phyloP scores from a whole-genome alignment of 2,329 filamentous ascomycete species.

The Taxawa tesnikishii region DNA sequence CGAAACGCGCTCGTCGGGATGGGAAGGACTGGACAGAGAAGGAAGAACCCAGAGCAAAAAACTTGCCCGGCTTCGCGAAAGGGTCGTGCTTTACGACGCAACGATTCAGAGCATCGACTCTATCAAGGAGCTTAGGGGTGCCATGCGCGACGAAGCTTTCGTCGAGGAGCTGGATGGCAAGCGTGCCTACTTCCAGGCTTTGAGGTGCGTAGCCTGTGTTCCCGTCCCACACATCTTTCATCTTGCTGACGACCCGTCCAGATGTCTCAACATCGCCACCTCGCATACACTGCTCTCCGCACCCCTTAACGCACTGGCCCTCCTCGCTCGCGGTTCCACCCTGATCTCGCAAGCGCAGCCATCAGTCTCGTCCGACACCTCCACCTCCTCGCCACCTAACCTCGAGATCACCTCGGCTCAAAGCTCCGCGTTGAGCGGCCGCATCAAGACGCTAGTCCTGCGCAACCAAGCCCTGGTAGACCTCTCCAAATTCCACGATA shows the following conservation, averaged over 20 bases:
- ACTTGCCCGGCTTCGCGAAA: conserved; percentile 70
- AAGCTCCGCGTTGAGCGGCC: conserved; percentile 44
- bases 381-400: conserved; percentile 42
- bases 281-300: conserved; percentile 67
- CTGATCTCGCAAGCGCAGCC: conserved; percentile 43
- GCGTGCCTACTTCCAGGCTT: conserved; percentile 69
- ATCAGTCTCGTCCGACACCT: conserved; percentile 28
- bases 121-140: conserved; percentile 77
- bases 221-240: not conserved
- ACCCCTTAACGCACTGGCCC: conserved; percentile 68
- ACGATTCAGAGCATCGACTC: conserved; percentile 84
- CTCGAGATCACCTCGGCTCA: conserved; percentile 54
- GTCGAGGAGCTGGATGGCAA: conserved; percentile 68
- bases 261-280: conserved; percentile 71
- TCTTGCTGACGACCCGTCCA: conserved; percentile 21
- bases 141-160: conserved; percentile 70
- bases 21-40: conserved; percentile 34
- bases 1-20: conserved; percentile 36
- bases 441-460: conserved; percentile 60
- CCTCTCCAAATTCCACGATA: conserved; percentile 51
- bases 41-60: conserved; percentile 60
- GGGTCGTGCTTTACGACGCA: conserved; percentile 80
- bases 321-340: conserved; percentile 60
- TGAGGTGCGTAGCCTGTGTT: conserved; percentile 58
- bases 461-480: conserved; percentile 79